Base-by-base conservation (phyloP, 108 stramenopile genomes). In the Stephanodiscus minutulus region DNA sequence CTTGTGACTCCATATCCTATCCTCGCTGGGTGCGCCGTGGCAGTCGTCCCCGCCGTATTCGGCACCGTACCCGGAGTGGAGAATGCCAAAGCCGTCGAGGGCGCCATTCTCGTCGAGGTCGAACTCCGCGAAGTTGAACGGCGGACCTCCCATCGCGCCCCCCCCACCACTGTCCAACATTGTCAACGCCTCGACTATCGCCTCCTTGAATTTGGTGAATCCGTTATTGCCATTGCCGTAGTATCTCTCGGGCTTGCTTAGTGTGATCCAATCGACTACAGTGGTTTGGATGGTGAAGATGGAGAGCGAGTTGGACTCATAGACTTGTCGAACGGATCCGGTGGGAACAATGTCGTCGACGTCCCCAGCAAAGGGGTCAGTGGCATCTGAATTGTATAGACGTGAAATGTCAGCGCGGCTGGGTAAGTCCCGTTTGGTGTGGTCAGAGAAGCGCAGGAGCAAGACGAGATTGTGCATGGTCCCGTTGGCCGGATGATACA, bases 51-150 rank as follows among this genome's bases (percentile, higher is more conserved):
- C 75, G 2, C 81, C 86, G 5, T 73, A 64, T 66, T 95, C 91
- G 20, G 91, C 91, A 8, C 84, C 86, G 71, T 88, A 90, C 27
- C 94, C 94, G 48, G 81, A 79, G 59, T 89, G 88, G 17, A 92
- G 62, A 11, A 95, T 43, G 27, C 85, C 72, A 10, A 95, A 65
- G 0, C 79, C 77, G 67, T 95, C 91, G 31, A 85, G 24, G 9
- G 43, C 24, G 5, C 79, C 79, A 48, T 81, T 68, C 0, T 59
- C 37, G 49, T 81, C 72, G 6, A 63, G 10, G 41, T 81, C 79
- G 22, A 70, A 81, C 18, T 69, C 49, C 18, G n/a, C 5, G 28
- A 68, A 73, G 20, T 68, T 31, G 29, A 72, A 68, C 1, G n/a
- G n/a, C n/a, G n/a, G n/a, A n/a, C n/a, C n/a, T n/a, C n/a, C n/a